Base-by-base conservation (phyloP, 2,329 filamentous ascomycete genomes). In the Pseudonectria foliicola region DNA sequence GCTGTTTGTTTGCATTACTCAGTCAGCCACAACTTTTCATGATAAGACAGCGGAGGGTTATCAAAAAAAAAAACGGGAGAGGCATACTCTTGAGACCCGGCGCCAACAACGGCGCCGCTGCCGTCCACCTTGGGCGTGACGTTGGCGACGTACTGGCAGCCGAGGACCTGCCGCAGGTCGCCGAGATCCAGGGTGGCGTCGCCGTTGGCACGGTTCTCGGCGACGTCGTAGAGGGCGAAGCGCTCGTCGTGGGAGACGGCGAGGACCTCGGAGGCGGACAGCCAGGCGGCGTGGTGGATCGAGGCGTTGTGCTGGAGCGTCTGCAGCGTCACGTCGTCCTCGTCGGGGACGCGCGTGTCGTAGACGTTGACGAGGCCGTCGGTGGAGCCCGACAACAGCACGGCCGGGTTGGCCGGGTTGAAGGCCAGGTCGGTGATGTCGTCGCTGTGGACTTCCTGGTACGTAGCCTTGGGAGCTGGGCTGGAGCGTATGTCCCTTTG, bases 321-420 rank as follows among this genome's bases (percentile, higher is more conserved):
- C 59, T 87, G 82, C 39, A 83, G 67, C 13, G 88, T 66, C 1
- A 85, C 79, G 30, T 90, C 85, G 53, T 90, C 85, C 59, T 90
- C 85, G 46, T 85, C 81, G 13, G 68, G 61, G 38, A 85, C 71
- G 31, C 71, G 69, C 13, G 76, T 82, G 61, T 92, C 80, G 60
- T 82, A 85, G 29, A 90, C 66, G 52, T 84, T 88, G 49, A 90
- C 72, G 2, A 90, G 72, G 6, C 84, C 84, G 59, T 92, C 85
- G 11, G 84, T 90, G 25, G 82, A 86, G 28, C 82, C 83, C 2
- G 83, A 86, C 10, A 90, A 68, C 6, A 90, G 71, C 12, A 84
- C 64, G 29, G 73, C 68, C 1, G 74, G 68, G 31, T 73, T 64
- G 3, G 60, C 63, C 0, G 80, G 78, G 56, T 85, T 79, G 49